Percentiles rank a stretch among this genome's conserved stretches.
phyloP scores from a whole-genome alignment of 78 protist genomes.

The Dictyostelium firmibasis region DNA sequence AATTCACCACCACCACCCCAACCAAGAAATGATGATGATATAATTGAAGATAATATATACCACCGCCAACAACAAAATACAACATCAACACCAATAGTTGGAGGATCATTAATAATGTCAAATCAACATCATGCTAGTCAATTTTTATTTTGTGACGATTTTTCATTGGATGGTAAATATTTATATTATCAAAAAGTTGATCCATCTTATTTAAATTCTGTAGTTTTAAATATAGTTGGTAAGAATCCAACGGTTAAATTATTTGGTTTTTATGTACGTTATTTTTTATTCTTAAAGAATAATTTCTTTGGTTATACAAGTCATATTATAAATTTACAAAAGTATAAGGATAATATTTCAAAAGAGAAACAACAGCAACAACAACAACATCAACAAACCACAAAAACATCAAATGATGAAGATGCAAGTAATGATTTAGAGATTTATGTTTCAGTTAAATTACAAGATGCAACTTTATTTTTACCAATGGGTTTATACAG shows the following conservation, averaged over 20 bases:
- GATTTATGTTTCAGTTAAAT: conserved; percentile 49
- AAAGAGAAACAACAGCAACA: background rate
- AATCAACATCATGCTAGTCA: background rate
- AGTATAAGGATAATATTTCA: conserved; percentile 61
- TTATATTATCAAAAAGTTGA: conserved; percentile 62
- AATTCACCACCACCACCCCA: background rate
- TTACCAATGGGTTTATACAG: conserved; percentile 77
- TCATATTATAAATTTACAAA: conserved; percentile 64
- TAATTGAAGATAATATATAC: background rate
- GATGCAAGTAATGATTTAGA: conserved; percentile 38
- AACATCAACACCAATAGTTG: background rate
- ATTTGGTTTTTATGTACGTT: conserved; percentile 75
- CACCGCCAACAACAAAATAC: background rate
- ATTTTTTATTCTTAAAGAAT: conserved; percentile 62
- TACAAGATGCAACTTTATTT: conserved; percentile 51
- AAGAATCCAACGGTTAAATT: conserved; percentile 48
- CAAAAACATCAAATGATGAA: background rate
- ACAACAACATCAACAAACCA: background rate
- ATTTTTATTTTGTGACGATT: conserved; percentile 38
- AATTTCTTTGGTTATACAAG: conserved; percentile 76
- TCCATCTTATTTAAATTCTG: conserved; percentile 67
- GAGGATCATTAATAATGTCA: background rate
- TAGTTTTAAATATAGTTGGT: conserved; percentile 43
- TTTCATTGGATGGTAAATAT: conserved; percentile 59
- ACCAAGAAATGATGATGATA: background rate